Percentiles rank a stretch among this genome's conserved stretches.
Evolutionary conservation across 176 grass and related monocot genomes (phyloP).

Genomic region (Aegilops sharonensis): DNA sequence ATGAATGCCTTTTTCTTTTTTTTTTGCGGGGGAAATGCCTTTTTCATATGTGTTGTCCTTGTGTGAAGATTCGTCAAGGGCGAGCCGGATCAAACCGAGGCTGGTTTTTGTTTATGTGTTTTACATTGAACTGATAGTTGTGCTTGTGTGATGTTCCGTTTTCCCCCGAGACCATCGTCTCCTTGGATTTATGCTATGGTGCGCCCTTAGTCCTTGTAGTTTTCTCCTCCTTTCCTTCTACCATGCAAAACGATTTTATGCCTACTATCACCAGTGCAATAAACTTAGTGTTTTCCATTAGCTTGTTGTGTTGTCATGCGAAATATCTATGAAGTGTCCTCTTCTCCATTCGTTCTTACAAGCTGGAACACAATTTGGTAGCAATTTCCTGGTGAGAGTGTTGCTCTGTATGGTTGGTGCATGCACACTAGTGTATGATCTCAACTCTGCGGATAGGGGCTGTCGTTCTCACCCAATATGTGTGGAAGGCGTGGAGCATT

Average conservation of each 20-base stretch:
- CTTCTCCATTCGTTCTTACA: too few relatives aligned
- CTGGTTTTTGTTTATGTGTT: slow-evolving; percentile 20
- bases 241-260: neutral
- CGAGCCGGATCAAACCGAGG: slow-evolving; percentile 27
- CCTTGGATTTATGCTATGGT: neutral
- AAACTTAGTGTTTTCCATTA: neutral
- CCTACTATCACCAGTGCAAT: neutral
- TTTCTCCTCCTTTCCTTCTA: neutral
- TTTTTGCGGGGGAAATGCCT: too few relatives aligned
- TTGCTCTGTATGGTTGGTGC: neutral
- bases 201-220: too few relatives aligned
- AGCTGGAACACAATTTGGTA: too few relatives aligned
- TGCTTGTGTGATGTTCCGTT: neutral
- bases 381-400: too few relatives aligned
- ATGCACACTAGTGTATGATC: neutral
- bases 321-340: neutral
- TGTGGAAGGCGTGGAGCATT: neutral
- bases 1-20: too few relatives aligned
- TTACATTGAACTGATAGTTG: slow-evolving; percentile 20
- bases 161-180: neutral
- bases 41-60: slow-evolving; percentile 44
- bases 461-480: neutral
- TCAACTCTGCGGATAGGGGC: neutral
- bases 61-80: slow-evolving; percentile 42
- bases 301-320: neutral